These are phyloP conservation scores for Amphirosellinia nigrospora DNA, from an alignment of 495 filamentous ascomycete species.

Conservation along the genomic window DNA sequence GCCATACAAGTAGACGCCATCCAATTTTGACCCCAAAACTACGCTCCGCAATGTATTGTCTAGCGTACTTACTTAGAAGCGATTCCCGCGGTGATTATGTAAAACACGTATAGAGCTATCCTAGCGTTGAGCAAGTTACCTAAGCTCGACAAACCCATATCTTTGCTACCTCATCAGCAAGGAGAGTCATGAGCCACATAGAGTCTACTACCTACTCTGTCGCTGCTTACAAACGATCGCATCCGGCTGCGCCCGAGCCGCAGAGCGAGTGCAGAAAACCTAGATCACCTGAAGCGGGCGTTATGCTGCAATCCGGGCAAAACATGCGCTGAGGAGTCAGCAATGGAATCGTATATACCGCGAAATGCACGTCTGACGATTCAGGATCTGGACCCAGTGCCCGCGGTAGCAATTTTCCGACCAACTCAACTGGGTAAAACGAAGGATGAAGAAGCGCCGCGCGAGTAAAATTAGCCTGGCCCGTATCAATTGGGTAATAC, in stretches of 20 bases:
- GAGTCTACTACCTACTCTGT: background rate
- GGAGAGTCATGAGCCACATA: background rate
- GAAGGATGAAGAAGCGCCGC: constrained; percentile 14
- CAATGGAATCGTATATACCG: constrained; percentile 2
- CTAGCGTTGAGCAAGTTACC: background rate
- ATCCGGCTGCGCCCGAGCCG: constrained; percentile 12
- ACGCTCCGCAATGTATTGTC: background rate
- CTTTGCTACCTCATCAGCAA: background rate
- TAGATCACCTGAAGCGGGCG: background rate
- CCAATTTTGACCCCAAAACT: background rate
- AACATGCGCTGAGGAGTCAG: constrained; percentile 15
- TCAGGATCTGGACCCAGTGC: constrained; percentile 18
- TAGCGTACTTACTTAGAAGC: no score
- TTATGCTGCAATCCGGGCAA: background rate
- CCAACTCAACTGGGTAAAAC: constrained; percentile 14
- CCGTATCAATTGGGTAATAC: background rate
- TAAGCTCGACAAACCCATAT: background rate
- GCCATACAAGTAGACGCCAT: background rate
- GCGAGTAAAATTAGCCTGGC: background rate
- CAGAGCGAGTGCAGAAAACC: background rate
- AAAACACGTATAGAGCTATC: background rate
- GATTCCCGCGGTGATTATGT: background rate
- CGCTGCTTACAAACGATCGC: background rate
- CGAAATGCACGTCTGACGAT: constrained; percentile 23
- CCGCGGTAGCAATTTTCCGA: constrained; percentile 16